Evolutionary conservation across 148 eudicot species (phyloP).

Genomic region (Camellia lanceoleosa): DNA sequence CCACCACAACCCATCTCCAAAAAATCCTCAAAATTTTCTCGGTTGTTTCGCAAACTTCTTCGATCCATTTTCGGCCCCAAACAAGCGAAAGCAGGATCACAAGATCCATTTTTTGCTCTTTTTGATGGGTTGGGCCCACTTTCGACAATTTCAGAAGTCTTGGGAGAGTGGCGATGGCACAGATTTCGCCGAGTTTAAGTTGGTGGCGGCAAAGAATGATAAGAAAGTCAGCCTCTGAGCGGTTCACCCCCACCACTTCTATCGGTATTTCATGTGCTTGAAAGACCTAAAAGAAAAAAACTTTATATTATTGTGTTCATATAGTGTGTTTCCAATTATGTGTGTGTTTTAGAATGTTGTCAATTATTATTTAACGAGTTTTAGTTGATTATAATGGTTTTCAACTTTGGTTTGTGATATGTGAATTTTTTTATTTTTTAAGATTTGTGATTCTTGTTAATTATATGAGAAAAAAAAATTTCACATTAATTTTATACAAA

Average conservation of each 20-base stretch:
- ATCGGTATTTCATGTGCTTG: slow-evolving; percentile 56
- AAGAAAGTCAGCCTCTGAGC: slow-evolving; percentile 50
- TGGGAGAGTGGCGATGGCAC: no score
- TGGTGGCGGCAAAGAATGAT: slow-evolving; percentile 19
- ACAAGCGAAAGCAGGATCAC: slow-evolving; percentile 10
- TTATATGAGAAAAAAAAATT: no score
- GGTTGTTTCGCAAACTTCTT: slow-evolving; percentile 58
- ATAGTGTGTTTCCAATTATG: no score
- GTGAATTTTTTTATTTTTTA: no score
- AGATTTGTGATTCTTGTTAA: no score
- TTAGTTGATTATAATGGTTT: no score
- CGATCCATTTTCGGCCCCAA: slow-evolving; percentile 50
- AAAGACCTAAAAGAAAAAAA: not conserved
- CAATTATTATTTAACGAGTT: no score
- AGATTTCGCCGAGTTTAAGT: no score
- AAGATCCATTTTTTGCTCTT: slow-evolving; percentile 26
- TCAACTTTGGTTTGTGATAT: no score
- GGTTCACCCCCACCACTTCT: slow-evolving; percentile 36
- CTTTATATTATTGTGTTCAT: no score
- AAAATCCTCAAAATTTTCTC: slow-evolving; percentile 48
- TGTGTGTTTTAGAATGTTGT: no score
- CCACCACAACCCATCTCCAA: slow-evolving; percentile 15
- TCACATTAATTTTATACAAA: no score
- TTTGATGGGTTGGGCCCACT: slow-evolving; percentile 45
- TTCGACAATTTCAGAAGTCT: slow-evolving; percentile 65